These are phyloP conservation scores for Penicillium decumbens DNA, from an alignment of 2,329 filamentous ascomycete genomes.

Conservation along the genomic window DNA sequence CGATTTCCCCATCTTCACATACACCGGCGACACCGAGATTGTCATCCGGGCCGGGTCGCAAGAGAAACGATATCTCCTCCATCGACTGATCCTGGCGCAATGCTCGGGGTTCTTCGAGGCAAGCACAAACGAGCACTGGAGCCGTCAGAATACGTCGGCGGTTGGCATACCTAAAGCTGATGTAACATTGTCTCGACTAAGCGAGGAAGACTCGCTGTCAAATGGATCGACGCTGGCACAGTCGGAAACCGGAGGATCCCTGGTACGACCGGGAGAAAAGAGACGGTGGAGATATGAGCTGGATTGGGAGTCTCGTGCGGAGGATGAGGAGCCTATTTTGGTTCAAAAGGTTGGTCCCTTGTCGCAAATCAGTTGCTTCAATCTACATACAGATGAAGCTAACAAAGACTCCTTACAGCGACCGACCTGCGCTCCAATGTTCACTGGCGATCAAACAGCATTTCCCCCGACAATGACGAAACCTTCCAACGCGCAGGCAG, in stretches of 20 bases:
- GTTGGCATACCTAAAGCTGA: constrained; percentile 46
- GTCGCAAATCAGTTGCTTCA: not conserved
- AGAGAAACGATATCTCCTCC: constrained; percentile 80
- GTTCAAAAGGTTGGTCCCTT: constrained; percentile 63
- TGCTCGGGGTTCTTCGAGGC: constrained; percentile 93
- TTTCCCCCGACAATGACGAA: constrained; percentile 59
- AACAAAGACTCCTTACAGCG: constrained; percentile 23
- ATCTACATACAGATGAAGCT: constrained; percentile 4
- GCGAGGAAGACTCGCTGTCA: constrained; percentile 34
- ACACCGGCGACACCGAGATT: constrained; percentile 91
- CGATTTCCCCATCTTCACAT: constrained; percentile 86
- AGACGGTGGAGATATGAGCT: constrained; percentile 83
- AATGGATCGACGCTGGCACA: constrained; percentile 37
- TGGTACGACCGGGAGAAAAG: constrained; percentile 44
- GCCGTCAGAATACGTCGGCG: constrained; percentile 34
- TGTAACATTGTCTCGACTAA: constrained; percentile 33
- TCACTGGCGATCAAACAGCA: constrained; percentile 48
- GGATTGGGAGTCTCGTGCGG: constrained; percentile 64
- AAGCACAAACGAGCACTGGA: constrained; percentile 71
- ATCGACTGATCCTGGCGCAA: constrained; percentile 79
- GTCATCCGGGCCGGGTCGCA: constrained; percentile 64
- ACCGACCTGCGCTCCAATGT: constrained; percentile 49
- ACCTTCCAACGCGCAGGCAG: constrained; percentile 56
- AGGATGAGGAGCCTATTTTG: constrained; percentile 79
- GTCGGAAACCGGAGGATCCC: constrained; percentile 37